These are phyloP conservation scores for Trichoderma sp. DNA, from an alignment of 2,329 filamentous ascomycete species.

Conservation along the genomic window DNA sequence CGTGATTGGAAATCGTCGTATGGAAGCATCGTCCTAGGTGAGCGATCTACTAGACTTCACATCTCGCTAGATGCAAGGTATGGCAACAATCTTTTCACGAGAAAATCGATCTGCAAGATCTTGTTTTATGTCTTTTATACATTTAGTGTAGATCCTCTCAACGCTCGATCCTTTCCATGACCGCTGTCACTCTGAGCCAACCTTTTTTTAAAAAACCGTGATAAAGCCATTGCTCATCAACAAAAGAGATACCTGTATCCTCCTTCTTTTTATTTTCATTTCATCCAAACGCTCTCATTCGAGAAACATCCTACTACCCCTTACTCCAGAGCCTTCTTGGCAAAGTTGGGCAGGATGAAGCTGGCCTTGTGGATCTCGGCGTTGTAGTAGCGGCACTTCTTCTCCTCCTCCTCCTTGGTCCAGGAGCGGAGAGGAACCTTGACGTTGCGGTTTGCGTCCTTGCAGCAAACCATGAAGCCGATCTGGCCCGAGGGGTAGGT, in stretches of 20 bases:
- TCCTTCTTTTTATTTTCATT: background rate
- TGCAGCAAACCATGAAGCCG: constrained; percentile 99
- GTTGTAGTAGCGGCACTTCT: constrained; percentile 96
- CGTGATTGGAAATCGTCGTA: background rate
- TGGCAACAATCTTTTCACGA: background rate
- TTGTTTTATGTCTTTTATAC: background rate
- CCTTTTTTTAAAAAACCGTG: background rate
- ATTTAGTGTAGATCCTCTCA: background rate
- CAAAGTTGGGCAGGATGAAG: constrained; percentile 92
- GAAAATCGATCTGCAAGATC: background rate
- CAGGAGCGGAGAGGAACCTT: constrained; percentile 80
- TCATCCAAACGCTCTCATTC: background rate
- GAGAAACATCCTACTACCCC: background rate
- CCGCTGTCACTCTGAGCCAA: background rate
- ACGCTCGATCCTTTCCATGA: background rate
- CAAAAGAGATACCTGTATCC: background rate
- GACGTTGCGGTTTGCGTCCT: constrained; percentile 81
- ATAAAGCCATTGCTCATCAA: background rate
- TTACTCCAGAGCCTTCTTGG: constrained; percentile 69
- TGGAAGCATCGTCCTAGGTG: background rate
- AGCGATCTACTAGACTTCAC: background rate
- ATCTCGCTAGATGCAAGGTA: background rate
- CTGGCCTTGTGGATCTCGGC: constrained; percentile 91
- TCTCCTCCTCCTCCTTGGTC: constrained; percentile 83
- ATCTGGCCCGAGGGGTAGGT: constrained; percentile 99